phyloP scores from a whole-genome alignment of 305 asterid genomes.

The Ilex paraguariensis region DNA sequence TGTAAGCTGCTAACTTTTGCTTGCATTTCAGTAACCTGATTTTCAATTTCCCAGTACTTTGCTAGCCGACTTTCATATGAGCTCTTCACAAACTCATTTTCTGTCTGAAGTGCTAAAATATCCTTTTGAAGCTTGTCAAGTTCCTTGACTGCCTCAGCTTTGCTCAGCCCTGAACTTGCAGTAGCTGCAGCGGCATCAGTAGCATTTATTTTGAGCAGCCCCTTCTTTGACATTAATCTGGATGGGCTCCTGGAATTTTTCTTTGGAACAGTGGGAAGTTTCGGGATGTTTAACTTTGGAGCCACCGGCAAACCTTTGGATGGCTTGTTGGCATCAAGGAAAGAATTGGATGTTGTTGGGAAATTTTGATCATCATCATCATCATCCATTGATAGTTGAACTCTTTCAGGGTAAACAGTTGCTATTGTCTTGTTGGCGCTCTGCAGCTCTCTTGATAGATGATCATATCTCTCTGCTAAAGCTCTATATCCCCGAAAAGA shows the following conservation, averaged over 20 bases:
- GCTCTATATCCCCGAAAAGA: slow-evolving; percentile 44
- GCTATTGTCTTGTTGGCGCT: slow-evolving; percentile 46
- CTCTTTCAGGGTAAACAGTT: slow-evolving; percentile 38
- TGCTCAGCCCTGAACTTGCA: slow-evolving; percentile 31
- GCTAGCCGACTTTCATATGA: slow-evolving; percentile 32
- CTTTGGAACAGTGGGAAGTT: slow-evolving; percentile 10
- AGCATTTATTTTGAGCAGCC: slow-evolving; percentile 24
- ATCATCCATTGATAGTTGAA: slow-evolving; percentile 34
- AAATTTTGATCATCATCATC: slow-evolving; percentile 32
- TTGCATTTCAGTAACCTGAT: slow-evolving; percentile 30
- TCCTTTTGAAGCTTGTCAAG: slow-evolving; percentile 42
- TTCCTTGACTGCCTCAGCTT: slow-evolving; percentile 30
- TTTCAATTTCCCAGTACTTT: slow-evolving; percentile 37
- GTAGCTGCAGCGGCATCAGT: slow-evolving; percentile 6
- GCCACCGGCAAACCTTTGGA: slow-evolving; percentile 23
- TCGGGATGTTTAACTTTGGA: slow-evolving; percentile 30
- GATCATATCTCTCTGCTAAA: slow-evolving; percentile 49
- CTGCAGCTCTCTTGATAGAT: slow-evolving; percentile 42
- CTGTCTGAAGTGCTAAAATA: slow-evolving; percentile 39
- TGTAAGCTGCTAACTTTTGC: slow-evolving; percentile 33
- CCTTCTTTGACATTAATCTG: slow-evolving; percentile 38
- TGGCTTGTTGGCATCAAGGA: slow-evolving; percentile 5
- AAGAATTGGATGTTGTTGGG: slow-evolving; percentile 5
- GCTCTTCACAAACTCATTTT: slow-evolving; percentile 37
- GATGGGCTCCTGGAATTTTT: slow-evolving; percentile 19